These are phyloP conservation scores for Vaccinium myrtillus DNA, from an alignment of 148 eudicot species.

Conservation along the genomic window DNA sequence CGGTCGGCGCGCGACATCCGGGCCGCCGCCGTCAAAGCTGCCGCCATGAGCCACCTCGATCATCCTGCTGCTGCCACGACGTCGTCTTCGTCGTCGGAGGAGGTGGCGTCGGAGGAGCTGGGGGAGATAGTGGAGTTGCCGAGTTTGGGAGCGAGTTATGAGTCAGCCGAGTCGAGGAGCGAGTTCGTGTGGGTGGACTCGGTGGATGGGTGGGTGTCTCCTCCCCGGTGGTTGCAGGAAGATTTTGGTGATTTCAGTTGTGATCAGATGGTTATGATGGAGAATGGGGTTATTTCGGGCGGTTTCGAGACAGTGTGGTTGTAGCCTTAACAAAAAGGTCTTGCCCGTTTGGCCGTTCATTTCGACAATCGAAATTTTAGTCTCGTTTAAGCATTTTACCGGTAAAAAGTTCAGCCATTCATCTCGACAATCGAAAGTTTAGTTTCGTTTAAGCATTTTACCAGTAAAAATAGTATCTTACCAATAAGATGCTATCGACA, in stretches of 20 bases:
- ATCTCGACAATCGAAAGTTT: too few relatives aligned
- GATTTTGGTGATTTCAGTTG: constrained; percentile 27
- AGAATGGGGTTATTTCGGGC: constrained; percentile 4
- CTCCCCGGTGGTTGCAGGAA: constrained; percentile 25
- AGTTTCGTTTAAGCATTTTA: too few relatives aligned
- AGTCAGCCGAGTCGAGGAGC: constrained; percentile 19
- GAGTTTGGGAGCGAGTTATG: constrained; percentile 41
- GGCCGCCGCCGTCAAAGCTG: constrained; percentile 60
- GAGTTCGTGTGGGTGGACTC: constrained; percentile 34
- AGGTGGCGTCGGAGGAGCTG: constrained; percentile 32
- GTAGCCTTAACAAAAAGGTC: neutral
- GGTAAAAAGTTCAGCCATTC: too few relatives aligned
- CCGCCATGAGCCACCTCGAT: constrained; percentile 41
- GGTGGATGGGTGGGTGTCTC: constrained; percentile 26
- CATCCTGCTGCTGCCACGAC: neutral
- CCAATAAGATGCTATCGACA: too few relatives aligned
- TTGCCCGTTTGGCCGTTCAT: too few relatives aligned
- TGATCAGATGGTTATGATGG: neutral
- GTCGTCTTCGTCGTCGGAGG: neutral
- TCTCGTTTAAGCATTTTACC: too few relatives aligned
- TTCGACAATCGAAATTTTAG: too few relatives aligned
- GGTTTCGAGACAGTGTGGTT: constrained; percentile 12
- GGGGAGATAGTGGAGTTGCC: constrained; percentile 65
- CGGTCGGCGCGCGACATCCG: constrained; percentile 57
- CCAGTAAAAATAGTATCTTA: too few relatives aligned